These are phyloP conservation scores for Fomitopsis pulvina DNA, from an alignment of 768 basidiomycete genomes.

Conservation along the genomic window DNA sequence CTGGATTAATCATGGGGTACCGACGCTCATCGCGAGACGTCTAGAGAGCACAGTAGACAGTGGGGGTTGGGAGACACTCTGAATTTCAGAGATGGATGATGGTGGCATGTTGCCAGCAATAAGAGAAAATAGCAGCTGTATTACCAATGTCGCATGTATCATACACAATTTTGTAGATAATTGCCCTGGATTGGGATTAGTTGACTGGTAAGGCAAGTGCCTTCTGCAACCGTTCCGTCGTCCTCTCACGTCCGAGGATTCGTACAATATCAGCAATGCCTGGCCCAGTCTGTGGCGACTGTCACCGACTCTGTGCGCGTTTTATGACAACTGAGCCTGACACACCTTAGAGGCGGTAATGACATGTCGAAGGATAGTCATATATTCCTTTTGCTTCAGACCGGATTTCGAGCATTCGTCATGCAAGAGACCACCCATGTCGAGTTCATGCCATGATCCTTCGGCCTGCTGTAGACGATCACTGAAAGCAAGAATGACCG, in stretches of 20 bases:
- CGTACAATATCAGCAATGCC: conserved; percentile 25
- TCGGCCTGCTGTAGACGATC: conserved; percentile 23
- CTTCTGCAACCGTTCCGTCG: conserved; percentile 16
- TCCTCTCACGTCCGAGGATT: conserved; percentile 23
- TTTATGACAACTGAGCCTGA: neutral
- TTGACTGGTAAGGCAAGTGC: neutral
- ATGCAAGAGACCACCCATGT: conserved; percentile 35
- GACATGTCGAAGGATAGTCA: conserved; percentile 71
- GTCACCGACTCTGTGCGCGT: neutral
- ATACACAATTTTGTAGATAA: neutral
- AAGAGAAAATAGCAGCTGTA: neutral
- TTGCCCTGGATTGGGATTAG: neutral
- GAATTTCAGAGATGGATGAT: conserved; percentile 3
- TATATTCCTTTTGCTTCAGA: conserved; percentile 46
- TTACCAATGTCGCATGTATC: conserved; percentile 1
- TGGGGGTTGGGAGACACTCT: conserved; percentile 93
- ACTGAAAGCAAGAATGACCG: conserved; percentile 28
- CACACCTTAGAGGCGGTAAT: conserved; percentile 77
- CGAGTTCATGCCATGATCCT: conserved; percentile 31
- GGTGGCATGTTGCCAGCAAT: neutral
- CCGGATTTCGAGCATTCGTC: conserved; percentile 34
- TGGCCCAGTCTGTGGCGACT: conserved; percentile 25
- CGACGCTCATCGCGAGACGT: conserved; percentile 84
- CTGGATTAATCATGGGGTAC: conserved; percentile 88
- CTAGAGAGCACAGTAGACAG: conserved; percentile 81